phyloP scores from a whole-genome alignment of 2,329 filamentous ascomycete genomes.

The Fusarium mexicanum region DNA sequence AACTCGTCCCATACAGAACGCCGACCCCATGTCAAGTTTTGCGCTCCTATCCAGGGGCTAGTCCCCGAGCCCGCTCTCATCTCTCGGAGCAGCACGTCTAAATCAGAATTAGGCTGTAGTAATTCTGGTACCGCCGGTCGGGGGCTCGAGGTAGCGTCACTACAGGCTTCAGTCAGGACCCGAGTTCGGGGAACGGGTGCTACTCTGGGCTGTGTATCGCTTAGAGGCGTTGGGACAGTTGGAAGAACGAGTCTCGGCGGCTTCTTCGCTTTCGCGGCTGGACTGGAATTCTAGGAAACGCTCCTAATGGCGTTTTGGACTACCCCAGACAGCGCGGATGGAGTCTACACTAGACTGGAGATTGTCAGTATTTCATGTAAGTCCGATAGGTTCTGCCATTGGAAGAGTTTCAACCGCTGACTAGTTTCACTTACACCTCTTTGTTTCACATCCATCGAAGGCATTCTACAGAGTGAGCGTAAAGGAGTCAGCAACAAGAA shows the following conservation, averaged over 20 bases:
- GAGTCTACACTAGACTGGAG: not conserved
- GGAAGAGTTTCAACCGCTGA: not conserved
- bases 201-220: not conserved
- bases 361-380: not conserved
- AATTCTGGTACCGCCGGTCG: not conserved
- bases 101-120: not conserved
- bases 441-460: not conserved
- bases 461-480: not conserved
- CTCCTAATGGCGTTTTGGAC: not conserved
- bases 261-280: not conserved
- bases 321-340: not conserved
- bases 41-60: not conserved
- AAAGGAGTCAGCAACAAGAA: not conserved
- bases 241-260: too few species aligned
- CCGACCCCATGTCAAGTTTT: not conserved
- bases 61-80: not conserved
- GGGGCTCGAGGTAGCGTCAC: not conserved
- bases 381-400: not conserved
- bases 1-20: not conserved
- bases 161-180: not conserved
- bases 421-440: not conserved
- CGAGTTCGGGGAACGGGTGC: not conserved
- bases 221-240: fast-evolving
- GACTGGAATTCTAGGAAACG: not conserved
- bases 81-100: not conserved